Evolutionary conservation across 2,329 filamentous ascomycete genomes (phyloP).

Genomic region (Rhynchosporium graminicola): DNA sequence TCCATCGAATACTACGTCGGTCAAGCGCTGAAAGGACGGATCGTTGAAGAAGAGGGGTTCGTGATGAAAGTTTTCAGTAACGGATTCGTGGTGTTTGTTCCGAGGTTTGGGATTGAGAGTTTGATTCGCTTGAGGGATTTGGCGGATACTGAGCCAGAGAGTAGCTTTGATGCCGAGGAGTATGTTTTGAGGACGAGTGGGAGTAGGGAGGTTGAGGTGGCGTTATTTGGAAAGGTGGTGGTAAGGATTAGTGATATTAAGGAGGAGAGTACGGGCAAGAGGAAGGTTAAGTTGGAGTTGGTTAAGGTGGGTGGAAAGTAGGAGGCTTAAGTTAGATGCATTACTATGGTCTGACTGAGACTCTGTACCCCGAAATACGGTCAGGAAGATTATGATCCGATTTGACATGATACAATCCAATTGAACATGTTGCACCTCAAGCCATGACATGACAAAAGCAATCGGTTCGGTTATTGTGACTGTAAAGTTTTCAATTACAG

Average conservation of each 20-base stretch:
- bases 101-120: slow-evolving; percentile 92
- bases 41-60: slow-evolving; percentile 85
- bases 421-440: too few species aligned
- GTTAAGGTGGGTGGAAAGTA: slow-evolving; percentile 42
- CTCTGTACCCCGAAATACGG: not conserved
- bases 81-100: slow-evolving; percentile 94
- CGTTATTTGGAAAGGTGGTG: slow-evolving; percentile 88
- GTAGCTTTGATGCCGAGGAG: slow-evolving; percentile 80
- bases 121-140: slow-evolving; percentile 85
- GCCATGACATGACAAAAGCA: too few species aligned
- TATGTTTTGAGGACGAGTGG: slow-evolving; percentile 70
- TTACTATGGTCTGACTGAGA: slow-evolving; percentile 2
- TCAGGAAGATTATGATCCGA: slow-evolving; percentile 3
- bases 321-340: slow-evolving; percentile 7
- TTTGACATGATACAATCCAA: not conserved
- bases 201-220: slow-evolving; percentile 60
- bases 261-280: slow-evolving; percentile 94
- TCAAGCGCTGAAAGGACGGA: slow-evolving; percentile 81
- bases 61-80: slow-evolving; percentile 98
- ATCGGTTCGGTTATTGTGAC: not conserved
- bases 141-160: slow-evolving; percentile 74
- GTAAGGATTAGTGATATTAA: slow-evolving; percentile 90
- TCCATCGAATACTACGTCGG: slow-evolving; percentile 98
- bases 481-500: slow-evolving; percentile 9
- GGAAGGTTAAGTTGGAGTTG: slow-evolving; percentile 78